These are phyloP conservation scores for Phytopythium oedochilum DNA, from an alignment of 352 stramenopile species.

Conservation along the genomic window DNA sequence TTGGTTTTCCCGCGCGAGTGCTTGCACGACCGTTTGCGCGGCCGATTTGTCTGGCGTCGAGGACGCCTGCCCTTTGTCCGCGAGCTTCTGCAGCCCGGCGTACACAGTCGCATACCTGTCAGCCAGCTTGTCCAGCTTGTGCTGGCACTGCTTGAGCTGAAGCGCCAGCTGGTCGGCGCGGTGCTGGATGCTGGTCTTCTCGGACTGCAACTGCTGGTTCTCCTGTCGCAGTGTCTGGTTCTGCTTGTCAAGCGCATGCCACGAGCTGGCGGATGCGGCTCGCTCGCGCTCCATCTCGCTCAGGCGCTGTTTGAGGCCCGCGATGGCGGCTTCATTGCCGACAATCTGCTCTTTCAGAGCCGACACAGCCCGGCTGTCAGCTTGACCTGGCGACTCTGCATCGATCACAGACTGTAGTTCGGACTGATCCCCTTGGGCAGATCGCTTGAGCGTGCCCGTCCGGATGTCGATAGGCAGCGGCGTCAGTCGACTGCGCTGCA, in stretches of 20 bases:
- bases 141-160: conserved; percentile 39
- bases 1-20: conserved; percentile 64
- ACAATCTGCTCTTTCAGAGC: conserved; percentile 13
- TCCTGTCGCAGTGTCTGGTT: conserved; percentile 25
- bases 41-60: conserved; percentile 7
- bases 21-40: conserved; percentile 45
- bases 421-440: neutral
- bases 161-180: conserved; percentile 47
- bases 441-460: conserved; percentile 21
- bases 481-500: conserved; percentile 57
- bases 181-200: conserved; percentile 29
- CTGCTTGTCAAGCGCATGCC: conserved; percentile 35
- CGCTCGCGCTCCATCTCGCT: conserved; percentile 39
- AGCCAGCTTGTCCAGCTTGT: conserved; percentile 67
- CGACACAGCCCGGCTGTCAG: neutral
- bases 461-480: conserved; percentile 50
- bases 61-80: conserved; percentile 24
- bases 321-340: conserved; percentile 35
- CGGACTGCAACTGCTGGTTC: conserved; percentile 29
- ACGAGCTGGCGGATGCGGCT: conserved; percentile 14
- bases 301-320: conserved; percentile 41
- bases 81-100: conserved; percentile 48
- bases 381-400: neutral
- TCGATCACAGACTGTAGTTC: neutral
- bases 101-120: conserved; percentile 50